phyloP scores from a whole-genome alignment of 106 monocot genomes.

The Alisma plantagoaquatica region DNA sequence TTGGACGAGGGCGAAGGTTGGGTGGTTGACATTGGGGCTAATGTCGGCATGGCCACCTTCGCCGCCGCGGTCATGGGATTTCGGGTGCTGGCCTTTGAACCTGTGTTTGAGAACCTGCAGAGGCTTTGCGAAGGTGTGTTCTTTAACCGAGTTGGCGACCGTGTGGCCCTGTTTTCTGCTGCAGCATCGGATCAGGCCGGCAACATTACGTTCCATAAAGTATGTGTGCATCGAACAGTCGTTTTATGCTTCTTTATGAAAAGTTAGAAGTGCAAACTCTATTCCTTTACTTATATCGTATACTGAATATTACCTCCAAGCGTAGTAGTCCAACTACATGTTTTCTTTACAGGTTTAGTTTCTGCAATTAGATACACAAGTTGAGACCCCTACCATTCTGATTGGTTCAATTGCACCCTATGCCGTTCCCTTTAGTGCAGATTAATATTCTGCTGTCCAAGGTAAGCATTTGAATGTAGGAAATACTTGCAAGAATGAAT shows the following conservation, averaged over 20 bases:
- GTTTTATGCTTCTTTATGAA: too few species aligned
- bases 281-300: neutral
- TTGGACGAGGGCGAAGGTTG: conserved; percentile 22
- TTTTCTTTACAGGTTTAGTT: neutral
- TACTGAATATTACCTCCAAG: neutral
- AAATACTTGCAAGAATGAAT: too few species aligned
- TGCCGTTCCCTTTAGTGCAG: too few species aligned
- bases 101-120: conserved; percentile 88
- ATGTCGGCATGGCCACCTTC: conserved; percentile 95
- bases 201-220: conserved; percentile 95
- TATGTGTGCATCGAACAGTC: too few species aligned
- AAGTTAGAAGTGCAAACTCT: too few species aligned
- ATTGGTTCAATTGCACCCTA: too few species aligned
- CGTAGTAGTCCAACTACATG: neutral
- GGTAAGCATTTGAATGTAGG: too few species aligned
- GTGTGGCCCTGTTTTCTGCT: conserved; percentile 53
- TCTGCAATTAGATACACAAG: neutral
- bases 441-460: too few species aligned
- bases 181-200: conserved; percentile 76
- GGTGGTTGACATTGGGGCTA: conserved; percentile 81
- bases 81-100: conserved; percentile 82
- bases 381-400: too few species aligned
- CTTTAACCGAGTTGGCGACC: conserved; percentile 56
- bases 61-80: conserved; percentile 95
- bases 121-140: conserved; percentile 86